Evolutionary conservation across 73 alveolate species (phyloP), one percentile per base, ranked within the genome.

Genomic region (Tetrahymena borealis): DNA sequence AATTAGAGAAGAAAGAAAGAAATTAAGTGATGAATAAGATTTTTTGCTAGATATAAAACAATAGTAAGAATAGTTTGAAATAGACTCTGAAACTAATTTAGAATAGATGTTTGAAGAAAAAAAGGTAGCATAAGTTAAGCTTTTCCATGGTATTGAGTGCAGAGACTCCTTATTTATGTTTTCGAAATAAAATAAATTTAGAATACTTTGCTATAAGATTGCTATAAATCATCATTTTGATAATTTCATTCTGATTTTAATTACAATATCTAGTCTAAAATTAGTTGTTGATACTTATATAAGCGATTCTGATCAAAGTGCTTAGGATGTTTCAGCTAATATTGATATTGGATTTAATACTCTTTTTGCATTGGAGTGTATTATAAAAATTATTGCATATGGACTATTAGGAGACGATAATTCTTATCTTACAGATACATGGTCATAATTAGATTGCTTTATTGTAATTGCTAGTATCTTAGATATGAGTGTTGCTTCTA

Each of bases 251-350:
- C 93, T 98, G 90, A 11, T 97, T 11, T 94, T 97, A 33, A 98
- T 98, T 78, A 85, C 97, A 4, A 39, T 97, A 39, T 96, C 99
- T 32, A 92, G 98, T 20, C 78, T 96, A 8, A 98, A 98, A 94
- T 96, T 98, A 79, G 97, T 97, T 13, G 78, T 94, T 38, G 99
- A 98, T 92, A 98, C 99, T 32, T 98, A 97, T 93, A 90, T 96
- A 11, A 92, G 78, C 8, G 40, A 91, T 40, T 91, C 31, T 37
- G 40, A 37, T 43, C 36, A 43, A 2, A 35, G 11, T 11, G 79
- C 36, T 10, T 35, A 32, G 33, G 32, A 77, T 33, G 94, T 97
- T 3, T n/a, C n/a, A 95, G 94, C 79, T 39, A 28, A 78, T 15
- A 33, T 93, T 38, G 96, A 97, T 41, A 39, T 91, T 37, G 40